These are phyloP conservation scores for Aspergillus candidus DNA, from an alignment of 2,329 filamentous ascomycete genomes.

Conservation along the genomic window DNA sequence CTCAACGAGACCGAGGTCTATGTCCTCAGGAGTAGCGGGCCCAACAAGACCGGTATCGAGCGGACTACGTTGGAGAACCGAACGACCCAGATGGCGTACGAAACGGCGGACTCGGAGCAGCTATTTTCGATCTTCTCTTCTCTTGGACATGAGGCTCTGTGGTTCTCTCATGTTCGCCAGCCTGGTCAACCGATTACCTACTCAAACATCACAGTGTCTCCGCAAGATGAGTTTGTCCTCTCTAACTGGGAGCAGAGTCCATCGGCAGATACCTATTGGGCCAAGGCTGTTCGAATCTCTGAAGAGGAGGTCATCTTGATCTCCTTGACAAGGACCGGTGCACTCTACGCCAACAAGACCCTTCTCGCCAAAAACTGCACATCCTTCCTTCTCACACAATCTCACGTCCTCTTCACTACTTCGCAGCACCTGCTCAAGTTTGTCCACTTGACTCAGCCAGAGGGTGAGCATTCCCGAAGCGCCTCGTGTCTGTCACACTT, in stretches of 20 bases:
- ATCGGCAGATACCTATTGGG: slow-evolving; percentile 34
- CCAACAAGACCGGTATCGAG: slow-evolving; percentile 26
- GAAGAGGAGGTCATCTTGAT: slow-evolving; percentile 45
- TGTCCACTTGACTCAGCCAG: slow-evolving; percentile 65
- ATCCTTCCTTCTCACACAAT: slow-evolving; percentile 74
- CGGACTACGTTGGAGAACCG: slow-evolving; percentile 31
- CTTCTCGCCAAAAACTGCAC: slow-evolving; percentile 81
- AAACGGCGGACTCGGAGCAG: slow-evolving; percentile 28
- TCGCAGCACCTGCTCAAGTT: slow-evolving; percentile 91
- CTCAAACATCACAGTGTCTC: slow-evolving; percentile 21
- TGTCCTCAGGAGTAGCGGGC: slow-evolving; percentile 35
- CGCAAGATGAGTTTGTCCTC: slow-evolving; percentile 14
- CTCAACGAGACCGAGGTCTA: slow-evolving; percentile 37
- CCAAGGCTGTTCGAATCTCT: slow-evolving; percentile 29
- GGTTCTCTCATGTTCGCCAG: slow-evolving; percentile 30
- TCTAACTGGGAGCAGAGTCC: slow-evolving; percentile 29
- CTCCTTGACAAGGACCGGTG: slow-evolving; percentile 68
- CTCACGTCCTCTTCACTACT: slow-evolving; percentile 87
- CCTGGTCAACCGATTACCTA: slow-evolving; percentile 25
- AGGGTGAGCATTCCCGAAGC: slow-evolving; percentile 47
- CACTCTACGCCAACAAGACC: slow-evolving; percentile 69
- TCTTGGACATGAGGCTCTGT: slow-evolving; percentile 30
- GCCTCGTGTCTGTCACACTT: neutral
- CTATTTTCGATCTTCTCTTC: slow-evolving; percentile 34
- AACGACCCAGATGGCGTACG: slow-evolving; percentile 24